Base-by-base conservation (phyloP, 2,329 filamentous ascomycete genomes). In the Fusarium bulbicola region DNA sequence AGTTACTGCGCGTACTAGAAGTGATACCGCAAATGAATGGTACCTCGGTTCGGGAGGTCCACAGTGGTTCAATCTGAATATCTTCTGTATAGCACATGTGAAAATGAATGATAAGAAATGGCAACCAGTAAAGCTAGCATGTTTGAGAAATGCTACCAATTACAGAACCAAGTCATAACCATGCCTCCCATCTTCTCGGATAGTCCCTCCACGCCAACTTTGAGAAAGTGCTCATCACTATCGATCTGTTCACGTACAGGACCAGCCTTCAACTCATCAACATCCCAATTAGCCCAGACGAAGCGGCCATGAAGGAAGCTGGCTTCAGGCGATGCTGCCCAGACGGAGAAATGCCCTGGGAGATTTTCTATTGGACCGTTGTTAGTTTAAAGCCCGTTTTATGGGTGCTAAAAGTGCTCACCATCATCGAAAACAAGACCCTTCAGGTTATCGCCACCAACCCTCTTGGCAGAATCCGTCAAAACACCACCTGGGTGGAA, bases 51-150 rank as follows among this genome's bases (percentile, higher is more conserved):
- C 6, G n/a, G 3, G 6, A 34, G 8, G 4, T 24, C 5, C 32
- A 34, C 32, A 16, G 32, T 3, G 14, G 14, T 3, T 34, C 32
- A 34, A 34, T 15, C 32, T 34, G 32, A 15, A 34, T 34, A 34
- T 13, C 5, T 34, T 34, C 7, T 8, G 3, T 30, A 30, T 30
- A 30, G 28, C 7, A 18, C 5, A 20, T 18, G 10, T 34, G 1
- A 20, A 15, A 52, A 6, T 14, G 12, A 34, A 7, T 11, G n/a
- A 36, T 3, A 36, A 26, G 3, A 1, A 14, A 4, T 7, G 12
- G 3, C 9, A 0, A 13, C 10, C 10, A 5, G 3, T 1, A 11
- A 18, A n/a, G 5, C 9, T 4, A 12, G 1, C 7, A 26, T 26
- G 9, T 6, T 16, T 12, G 6, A 47, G 20, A 30, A 3, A 7